Conservation (phyloP, 2,329 filamentous ascomycete genomes). For the Monosporascus sp. region DNA sequence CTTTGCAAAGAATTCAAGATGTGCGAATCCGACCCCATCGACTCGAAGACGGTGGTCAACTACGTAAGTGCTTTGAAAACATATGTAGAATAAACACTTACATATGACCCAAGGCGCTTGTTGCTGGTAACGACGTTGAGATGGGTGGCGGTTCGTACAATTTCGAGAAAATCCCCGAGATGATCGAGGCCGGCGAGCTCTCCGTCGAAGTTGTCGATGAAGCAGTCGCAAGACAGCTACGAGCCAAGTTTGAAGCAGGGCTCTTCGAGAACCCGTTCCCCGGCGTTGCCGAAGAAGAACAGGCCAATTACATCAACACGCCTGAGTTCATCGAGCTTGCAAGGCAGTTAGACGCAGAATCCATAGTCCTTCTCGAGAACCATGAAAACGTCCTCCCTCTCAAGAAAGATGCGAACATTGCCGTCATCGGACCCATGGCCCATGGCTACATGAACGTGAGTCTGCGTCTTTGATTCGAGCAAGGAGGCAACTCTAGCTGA, state of each 20-base stretch:
- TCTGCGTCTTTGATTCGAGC: conserved; percentile 12
- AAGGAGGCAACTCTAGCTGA: conserved; percentile 19
- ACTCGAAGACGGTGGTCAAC: conserved; percentile 60
- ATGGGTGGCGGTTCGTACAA: conserved; percentile 74
- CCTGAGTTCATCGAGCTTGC: conserved; percentile 53
- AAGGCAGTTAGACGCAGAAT: conserved; percentile 58
- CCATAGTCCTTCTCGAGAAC: conserved; percentile 57
- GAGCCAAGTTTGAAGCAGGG: conserved; percentile 64
- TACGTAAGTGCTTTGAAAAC: conserved; percentile 31
- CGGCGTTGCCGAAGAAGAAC: conserved; percentile 50
- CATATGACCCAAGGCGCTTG: conserved; percentile 41
- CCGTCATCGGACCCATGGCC: conserved; percentile 72
- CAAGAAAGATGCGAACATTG: conserved; percentile 60
- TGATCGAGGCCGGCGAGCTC: conserved; percentile 58
- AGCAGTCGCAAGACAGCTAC: conserved; percentile 60
- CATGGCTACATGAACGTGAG: conserved; percentile 64
- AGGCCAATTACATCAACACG: conserved; percentile 57
- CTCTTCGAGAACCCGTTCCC: conserved; percentile 67
- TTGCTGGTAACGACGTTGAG: conserved; percentile 67
- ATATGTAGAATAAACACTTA: neutral
- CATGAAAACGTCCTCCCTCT: conserved; percentile 48
- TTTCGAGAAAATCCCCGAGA: conserved; percentile 59
- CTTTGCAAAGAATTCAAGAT: conserved; percentile 60
- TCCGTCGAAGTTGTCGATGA: conserved; percentile 55
- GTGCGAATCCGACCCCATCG: conserved; percentile 54